These are phyloP conservation scores for Cladophialophora psammophila DNA, from an alignment of 2,329 filamentous ascomycete genomes.

Conservation along the genomic window DNA sequence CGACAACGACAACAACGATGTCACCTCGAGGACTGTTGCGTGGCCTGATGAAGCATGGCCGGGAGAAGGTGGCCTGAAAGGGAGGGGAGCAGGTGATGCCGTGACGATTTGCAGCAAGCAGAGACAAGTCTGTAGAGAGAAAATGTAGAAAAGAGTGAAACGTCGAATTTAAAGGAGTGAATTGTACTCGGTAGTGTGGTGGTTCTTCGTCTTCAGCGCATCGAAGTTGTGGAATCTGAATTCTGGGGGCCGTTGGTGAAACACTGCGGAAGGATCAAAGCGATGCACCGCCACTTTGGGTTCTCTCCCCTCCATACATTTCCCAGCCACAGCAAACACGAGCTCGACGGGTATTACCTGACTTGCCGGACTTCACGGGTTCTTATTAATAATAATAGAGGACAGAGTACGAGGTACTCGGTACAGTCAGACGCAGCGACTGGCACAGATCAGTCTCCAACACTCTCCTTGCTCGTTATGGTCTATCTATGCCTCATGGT, in stretches of 20 bases:
- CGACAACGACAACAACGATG: slow-evolving; percentile 9
- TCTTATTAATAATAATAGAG: too few relatives aligned
- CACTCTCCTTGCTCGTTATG: neutral
- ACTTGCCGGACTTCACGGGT: too few relatives aligned
- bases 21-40: slow-evolving; percentile 51
- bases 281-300: slow-evolving; percentile 3
- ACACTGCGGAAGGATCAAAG: neutral
- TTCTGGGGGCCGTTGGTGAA: neutral
- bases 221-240: neutral
- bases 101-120: neutral
- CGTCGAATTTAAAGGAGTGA: neutral
- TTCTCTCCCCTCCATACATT: neutral
- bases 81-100: neutral
- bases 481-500: neutral
- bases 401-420: neutral
- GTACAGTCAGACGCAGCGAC: neutral
- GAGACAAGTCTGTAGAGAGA: neutral
- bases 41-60: slow-evolving; percentile 58
- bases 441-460: neutral
- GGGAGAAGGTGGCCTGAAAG: slow-evolving; percentile 62
- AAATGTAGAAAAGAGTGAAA: neutral
- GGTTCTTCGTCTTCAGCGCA: neutral
- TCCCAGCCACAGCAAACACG: neutral
- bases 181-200: neutral
- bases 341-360: too few relatives aligned